Percentiles rank a stretch among this genome's conserved stretches.
These are phyloP conservation scores for Floccularia luteovirens DNA, from an alignment of 768 basidiomycete genomes.

Conservation along the genomic window DNA sequence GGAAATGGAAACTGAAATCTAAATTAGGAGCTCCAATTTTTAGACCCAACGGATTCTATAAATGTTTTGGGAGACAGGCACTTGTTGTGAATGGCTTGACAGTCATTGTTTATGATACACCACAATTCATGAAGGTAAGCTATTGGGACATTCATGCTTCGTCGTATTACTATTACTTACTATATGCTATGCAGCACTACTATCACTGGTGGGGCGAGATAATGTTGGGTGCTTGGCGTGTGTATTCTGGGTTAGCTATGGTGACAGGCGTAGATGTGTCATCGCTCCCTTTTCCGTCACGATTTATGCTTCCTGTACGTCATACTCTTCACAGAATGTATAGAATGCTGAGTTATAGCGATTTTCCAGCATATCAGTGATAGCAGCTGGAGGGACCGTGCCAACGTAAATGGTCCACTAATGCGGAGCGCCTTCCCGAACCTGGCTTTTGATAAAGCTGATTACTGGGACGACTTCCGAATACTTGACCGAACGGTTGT, in stretches of 20 bases:
- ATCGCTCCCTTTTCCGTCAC: constrained; percentile 15
- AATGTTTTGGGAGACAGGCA: constrained; percentile 12
- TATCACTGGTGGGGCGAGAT: constrained; percentile 44
- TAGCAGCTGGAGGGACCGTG: constrained; percentile 48
- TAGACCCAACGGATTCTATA: constrained; percentile 12
- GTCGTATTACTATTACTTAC: too few relatives aligned
- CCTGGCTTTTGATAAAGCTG: constrained; percentile 44
- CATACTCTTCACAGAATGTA: not conserved
- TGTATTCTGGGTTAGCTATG: constrained; percentile 22
- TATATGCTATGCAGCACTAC: too few relatives aligned
- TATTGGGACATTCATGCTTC: too few relatives aligned
- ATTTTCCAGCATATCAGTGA: constrained; percentile 9
- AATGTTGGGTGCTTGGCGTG: constrained; percentile 32
- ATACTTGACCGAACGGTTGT: constrained; percentile 39
- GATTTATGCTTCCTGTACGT: constrained; percentile 29
- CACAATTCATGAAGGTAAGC: constrained; percentile 16
- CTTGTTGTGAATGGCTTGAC: constrained; percentile 12
- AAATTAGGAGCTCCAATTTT: constrained; percentile 16
- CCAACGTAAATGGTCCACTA: constrained; percentile 56
- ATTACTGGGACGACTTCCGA: constrained; percentile 57
- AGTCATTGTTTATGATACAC: constrained; percentile 15
- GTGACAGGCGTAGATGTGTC: constrained; percentile 6
- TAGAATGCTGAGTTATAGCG: not conserved
- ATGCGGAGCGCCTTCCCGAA: constrained; percentile 63
- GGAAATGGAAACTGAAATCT: not conserved